Evolutionary conservation across 2,329 filamentous ascomycete species (phyloP).

Genomic region (Aaosphaeria arxii): DNA sequence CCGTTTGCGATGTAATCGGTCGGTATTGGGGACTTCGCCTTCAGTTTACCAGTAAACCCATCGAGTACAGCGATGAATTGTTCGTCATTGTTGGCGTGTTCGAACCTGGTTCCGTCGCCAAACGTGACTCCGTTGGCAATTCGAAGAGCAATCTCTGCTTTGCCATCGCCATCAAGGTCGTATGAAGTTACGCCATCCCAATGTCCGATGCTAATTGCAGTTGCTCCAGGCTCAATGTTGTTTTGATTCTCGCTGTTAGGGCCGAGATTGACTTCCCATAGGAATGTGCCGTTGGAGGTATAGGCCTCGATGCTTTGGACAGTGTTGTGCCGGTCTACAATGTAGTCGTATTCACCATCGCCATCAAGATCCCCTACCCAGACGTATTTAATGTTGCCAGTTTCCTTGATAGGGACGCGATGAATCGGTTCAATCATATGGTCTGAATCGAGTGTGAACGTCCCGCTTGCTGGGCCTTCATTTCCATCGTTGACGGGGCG

Average conservation of each 20-base stretch:
- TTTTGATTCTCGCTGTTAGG: constrained; percentile 9
- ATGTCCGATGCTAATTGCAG: constrained; percentile 6
- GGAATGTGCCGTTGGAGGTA: constrained; percentile 3
- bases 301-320: constrained; percentile 7
- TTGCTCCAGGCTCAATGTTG: constrained; percentile 7
- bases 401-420: constrained; percentile 2
- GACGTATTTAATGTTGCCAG: constrained; percentile 5
- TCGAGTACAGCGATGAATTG: constrained; percentile 8
- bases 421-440: constrained; percentile 2
- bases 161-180: constrained; percentile 7
- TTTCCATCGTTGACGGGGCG: constrained; percentile 4
- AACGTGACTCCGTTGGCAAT: constrained; percentile 8
- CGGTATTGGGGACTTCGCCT: constrained; percentile 1
- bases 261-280: constrained; percentile 7
- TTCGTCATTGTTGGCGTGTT: constrained; percentile 1
- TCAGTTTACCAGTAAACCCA: constrained; percentile 3
- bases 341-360: constrained; percentile 8
- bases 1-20: constrained; percentile 8
- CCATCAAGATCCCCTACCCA: constrained; percentile 9
- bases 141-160: constrained; percentile 6
- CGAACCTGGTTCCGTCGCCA: constrained; percentile 5
- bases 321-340: constrained; percentile 5
- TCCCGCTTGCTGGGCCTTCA: constrained; percentile 4
- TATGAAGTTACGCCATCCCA: constrained; percentile 9
- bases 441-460: constrained; percentile 4